Conservation (phyloP, 108 stramenopile species). For the Cyclotella atomus region DNA sequence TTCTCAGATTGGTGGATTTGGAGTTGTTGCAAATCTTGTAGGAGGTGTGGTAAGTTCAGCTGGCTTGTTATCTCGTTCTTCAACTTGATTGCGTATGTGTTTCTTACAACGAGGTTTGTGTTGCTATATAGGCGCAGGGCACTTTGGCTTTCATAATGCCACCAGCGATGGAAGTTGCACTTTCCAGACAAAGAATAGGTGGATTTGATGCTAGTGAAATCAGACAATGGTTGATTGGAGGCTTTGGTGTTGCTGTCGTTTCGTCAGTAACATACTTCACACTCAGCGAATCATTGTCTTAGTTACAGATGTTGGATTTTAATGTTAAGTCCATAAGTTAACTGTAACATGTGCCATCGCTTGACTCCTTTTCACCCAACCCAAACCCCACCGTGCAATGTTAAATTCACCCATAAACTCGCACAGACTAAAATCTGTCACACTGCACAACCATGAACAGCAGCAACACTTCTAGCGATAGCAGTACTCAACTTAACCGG, state of each 20-base stretch:
- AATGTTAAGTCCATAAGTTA: too few relatives aligned
- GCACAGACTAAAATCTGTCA: too few relatives aligned
- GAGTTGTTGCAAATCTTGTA: constrained; percentile 50
- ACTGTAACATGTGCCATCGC: too few relatives aligned
- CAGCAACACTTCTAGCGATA: constrained; percentile 41
- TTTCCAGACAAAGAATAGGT: constrained; percentile 22
- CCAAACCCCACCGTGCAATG: too few relatives aligned
- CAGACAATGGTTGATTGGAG: constrained; percentile 41
- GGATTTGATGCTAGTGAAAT: constrained; percentile 25
- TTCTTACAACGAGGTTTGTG: neutral
- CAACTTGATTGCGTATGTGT: too few relatives aligned
- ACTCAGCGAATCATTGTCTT: constrained; percentile 32
- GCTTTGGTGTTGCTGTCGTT: constrained; percentile 54
- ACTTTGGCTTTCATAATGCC: constrained; percentile 53
- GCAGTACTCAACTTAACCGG: constrained; percentile 57
- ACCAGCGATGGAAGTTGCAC: constrained; percentile 42
- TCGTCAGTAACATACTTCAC: constrained; percentile 57
- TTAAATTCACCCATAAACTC: too few relatives aligned
- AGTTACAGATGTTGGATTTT: too few relatives aligned
- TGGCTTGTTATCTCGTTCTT: neutral
- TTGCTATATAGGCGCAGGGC: constrained; percentile 39
- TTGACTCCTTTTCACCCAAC: too few relatives aligned
- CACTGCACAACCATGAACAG: neutral
- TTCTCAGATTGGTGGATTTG: constrained; percentile 53
- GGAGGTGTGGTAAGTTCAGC: constrained; percentile 35